Evolutionary conservation across 805 yeast species (phyloP).

Genomic region (Pichia insulana): DNA sequence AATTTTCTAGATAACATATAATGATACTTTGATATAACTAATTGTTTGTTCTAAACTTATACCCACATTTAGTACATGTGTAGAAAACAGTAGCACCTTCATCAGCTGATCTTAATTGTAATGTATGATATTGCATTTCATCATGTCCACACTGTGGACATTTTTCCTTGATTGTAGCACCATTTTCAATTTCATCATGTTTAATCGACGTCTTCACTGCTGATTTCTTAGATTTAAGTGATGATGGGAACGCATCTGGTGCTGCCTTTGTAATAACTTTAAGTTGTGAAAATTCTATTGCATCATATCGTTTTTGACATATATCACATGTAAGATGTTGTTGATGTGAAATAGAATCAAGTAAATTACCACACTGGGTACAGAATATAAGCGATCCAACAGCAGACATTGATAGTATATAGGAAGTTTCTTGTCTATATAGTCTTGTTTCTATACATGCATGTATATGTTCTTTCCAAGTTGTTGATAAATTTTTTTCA

Average conservation of each 20-base stretch:
- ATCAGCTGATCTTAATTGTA: constrained; percentile 95
- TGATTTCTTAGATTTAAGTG: constrained; percentile 70
- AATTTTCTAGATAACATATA: background rate
- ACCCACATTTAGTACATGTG: constrained; percentile 89
- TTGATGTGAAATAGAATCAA: constrained; percentile 55
- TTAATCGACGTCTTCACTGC: constrained; percentile 81
- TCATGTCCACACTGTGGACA: constrained; percentile 99
- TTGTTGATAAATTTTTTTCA: no score
- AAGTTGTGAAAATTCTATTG: constrained; percentile 57
- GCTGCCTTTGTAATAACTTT: constrained; percentile 84
- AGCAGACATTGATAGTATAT: constrained; percentile 56
- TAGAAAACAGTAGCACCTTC: constrained; percentile 99
- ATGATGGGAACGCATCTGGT: constrained; percentile 90
- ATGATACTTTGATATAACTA: constrained; percentile 22
- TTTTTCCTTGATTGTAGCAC: constrained; percentile 93
- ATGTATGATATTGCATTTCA: constrained; percentile 95
- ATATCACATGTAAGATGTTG: constrained; percentile 18
- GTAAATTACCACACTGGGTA: constrained; percentile 81
- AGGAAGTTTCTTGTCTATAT: background rate
- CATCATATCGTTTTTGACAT: constrained; percentile 34
- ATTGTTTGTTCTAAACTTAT: constrained; percentile 90
- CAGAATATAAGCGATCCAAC: constrained; percentile 96
- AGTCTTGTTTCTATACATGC: background rate
- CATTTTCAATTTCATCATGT: constrained; percentile 77
- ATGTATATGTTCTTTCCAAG: constrained; percentile 5